phyloP scores from a whole-genome alignment of 2,329 filamentous ascomycete species.

The Colletotrichum scovillei region DNA sequence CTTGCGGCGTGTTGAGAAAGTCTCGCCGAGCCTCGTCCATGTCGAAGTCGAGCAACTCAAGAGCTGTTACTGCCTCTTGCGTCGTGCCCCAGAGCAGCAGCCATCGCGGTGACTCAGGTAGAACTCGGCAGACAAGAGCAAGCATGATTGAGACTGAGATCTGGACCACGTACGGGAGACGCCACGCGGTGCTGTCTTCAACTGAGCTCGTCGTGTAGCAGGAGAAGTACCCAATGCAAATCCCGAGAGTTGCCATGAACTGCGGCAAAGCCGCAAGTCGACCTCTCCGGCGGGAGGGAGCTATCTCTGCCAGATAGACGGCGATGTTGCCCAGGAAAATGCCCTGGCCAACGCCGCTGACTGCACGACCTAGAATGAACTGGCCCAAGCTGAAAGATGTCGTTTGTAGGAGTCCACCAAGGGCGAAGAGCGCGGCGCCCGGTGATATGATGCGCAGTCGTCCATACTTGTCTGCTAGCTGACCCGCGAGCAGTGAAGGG shows the following conservation, averaged over 20 bases:
- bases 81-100: conserved; percentile 58
- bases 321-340: conserved; percentile 66
- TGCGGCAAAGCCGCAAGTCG: conserved; percentile 64
- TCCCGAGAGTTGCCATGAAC: conserved; percentile 59
- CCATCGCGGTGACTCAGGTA: conserved; percentile 70
- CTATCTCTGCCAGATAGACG: conserved; percentile 72
- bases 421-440: conserved; percentile 62
- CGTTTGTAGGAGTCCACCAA: conserved; percentile 65
- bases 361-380: conserved; percentile 64
- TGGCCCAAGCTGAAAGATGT: conserved; percentile 58
- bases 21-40: conserved; percentile 59
- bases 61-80: conserved; percentile 55
- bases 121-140: conserved; percentile 48
- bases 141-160: conserved; percentile 52
- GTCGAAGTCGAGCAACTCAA: conserved; percentile 56
- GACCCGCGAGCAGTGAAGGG: conserved; percentile 67
- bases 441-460: conserved; percentile 57
- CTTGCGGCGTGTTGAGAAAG: conserved; percentile 47
- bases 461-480: conserved; percentile 63
- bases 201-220: conserved; percentile 65
- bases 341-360: conserved; percentile 70
- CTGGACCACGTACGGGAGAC: conserved; percentile 65
- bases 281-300: conserved; percentile 61
- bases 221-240: conserved; percentile 68
- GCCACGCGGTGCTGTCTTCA: conserved; percentile 62